Percentiles rank a stretch among this genome's conserved stretches.
Conservation (phyloP, 352 stramenopile genomes). For the Peronosclerospora sorghi region DNA sequence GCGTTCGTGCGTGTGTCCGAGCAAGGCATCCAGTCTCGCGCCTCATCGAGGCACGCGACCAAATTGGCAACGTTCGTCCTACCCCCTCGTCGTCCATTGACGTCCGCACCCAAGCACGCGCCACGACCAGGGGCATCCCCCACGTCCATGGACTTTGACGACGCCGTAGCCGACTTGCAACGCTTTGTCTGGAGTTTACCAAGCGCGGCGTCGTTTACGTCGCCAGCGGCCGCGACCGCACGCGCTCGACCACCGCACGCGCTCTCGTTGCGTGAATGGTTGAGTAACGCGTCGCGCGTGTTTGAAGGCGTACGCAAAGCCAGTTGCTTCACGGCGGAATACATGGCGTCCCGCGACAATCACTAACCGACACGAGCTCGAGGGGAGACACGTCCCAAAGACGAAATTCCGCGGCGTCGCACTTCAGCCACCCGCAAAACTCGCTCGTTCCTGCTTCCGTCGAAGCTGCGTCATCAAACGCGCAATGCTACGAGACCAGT, state of each 20-base stretch:
- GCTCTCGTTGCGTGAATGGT: constrained; percentile 65
- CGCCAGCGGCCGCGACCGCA: not conserved
- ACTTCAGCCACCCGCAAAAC: constrained; percentile 6
- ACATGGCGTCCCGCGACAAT: constrained; percentile 26
- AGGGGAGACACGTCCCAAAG: no score
- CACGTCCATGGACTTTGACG: constrained; percentile 24
- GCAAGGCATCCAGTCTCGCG: constrained; percentile 6
- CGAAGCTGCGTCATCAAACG: constrained; percentile 35
- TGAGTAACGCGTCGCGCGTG: constrained; percentile 55
- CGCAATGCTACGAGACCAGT: constrained; percentile 27
- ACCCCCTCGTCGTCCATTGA: constrained; percentile 8
- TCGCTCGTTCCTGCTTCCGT: constrained; percentile 20
- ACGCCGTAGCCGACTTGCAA: constrained; percentile 18
- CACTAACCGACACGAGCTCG: no score
- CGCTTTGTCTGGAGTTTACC: constrained; percentile 22
- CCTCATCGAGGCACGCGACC: no score
- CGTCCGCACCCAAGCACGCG: no score
- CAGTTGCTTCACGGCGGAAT: constrained; percentile 42
- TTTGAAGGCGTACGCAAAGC: constrained; percentile 65
- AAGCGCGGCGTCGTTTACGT: constrained; percentile 18
- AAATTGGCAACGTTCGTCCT: constrained; percentile 11
- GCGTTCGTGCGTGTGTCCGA: constrained; percentile 11
- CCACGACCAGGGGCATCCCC: no score
- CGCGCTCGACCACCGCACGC: constrained; percentile 2
- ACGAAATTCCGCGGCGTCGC: no score